Conservation (phyloP, 1,284 basidiomycete genomes). For the Leccinum pallidistipes region DNA sequence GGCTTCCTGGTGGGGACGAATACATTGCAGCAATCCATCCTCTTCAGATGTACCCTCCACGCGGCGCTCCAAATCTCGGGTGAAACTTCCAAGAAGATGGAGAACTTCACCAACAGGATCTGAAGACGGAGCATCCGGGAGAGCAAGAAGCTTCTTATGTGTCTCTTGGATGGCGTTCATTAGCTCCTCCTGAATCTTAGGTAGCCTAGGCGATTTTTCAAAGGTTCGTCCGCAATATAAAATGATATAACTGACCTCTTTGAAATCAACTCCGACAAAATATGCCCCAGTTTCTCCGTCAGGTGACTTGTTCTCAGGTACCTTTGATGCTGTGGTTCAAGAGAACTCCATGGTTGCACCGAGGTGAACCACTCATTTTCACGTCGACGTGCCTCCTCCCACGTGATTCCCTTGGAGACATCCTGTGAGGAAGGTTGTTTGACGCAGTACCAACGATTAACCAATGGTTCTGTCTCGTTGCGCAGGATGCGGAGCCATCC, state of each 20-base stretch:
- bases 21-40: slow-evolving; percentile 53
- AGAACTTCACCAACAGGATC: slow-evolving; percentile 59
- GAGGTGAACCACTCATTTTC: slow-evolving; percentile 71
- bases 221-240: not conserved
- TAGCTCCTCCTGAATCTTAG: slow-evolving; percentile 55
- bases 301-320: slow-evolving; percentile 57
- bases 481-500: slow-evolving; percentile 60
- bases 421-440: slow-evolving; percentile 66
- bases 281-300: slow-evolving; percentile 51
- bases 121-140: slow-evolving; percentile 54
- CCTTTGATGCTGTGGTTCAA: slow-evolving; percentile 49
- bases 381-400: slow-evolving; percentile 54
- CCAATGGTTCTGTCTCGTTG: slow-evolving; percentile 54
- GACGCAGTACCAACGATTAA: slow-evolving; percentile 72
- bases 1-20: slow-evolving; percentile 47
- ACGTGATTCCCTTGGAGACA: slow-evolving; percentile 55
- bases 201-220: slow-evolving; percentile 48
- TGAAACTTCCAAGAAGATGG: slow-evolving; percentile 46
- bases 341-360: slow-evolving; percentile 53
- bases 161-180: slow-evolving; percentile 45
- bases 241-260: slow-evolving; percentile 43
- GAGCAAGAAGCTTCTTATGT: slow-evolving; percentile 36
- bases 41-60: slow-evolving; percentile 52
- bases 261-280: slow-evolving; percentile 58
- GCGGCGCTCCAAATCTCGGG: slow-evolving; percentile 42